These are phyloP conservation scores for Triangularia setosa DNA, from an alignment of 2,329 filamentous ascomycete species.

Conservation along the genomic window DNA sequence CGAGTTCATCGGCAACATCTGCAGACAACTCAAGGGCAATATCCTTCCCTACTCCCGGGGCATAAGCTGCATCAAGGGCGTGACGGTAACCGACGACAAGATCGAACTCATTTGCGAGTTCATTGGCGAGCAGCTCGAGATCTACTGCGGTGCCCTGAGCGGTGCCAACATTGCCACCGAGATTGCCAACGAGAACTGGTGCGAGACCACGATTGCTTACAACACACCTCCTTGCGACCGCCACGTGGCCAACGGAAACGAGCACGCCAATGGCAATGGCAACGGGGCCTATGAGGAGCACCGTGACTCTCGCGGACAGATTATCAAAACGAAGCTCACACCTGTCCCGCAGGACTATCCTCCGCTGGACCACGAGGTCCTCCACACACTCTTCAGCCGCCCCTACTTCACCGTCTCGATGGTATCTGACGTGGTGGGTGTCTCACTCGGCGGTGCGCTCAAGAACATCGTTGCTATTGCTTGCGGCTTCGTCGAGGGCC, in stretches of 20 bases:
- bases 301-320: slow-evolving; percentile 64
- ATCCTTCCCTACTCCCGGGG: slow-evolving; percentile 89
- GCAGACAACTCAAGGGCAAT: slow-evolving; percentile 78
- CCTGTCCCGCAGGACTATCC: slow-evolving; percentile 79
- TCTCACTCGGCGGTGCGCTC: slow-evolving; percentile 87
- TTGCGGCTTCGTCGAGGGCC: slow-evolving; percentile 89
- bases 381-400: slow-evolving; percentile 86
- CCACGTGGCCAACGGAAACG: slow-evolving; percentile 63
- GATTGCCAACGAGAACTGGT: slow-evolving; percentile 93
- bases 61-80: slow-evolving; percentile 97
- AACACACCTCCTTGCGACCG: slow-evolving; percentile 80
- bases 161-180: slow-evolving; percentile 96
- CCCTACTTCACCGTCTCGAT: slow-evolving; percentile 97
- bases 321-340: slow-evolving; percentile 66
- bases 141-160: slow-evolving; percentile 93
- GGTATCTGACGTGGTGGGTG: slow-evolving; percentile 91
- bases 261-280: slow-evolving; percentile 39
- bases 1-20: slow-evolving; percentile 88
- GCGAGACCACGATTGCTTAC: slow-evolving; percentile 94
- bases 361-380: slow-evolving; percentile 76
- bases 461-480: slow-evolving; percentile 97
- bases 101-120: slow-evolving; percentile 91
- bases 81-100: slow-evolving; percentile 82
- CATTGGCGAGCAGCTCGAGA: slow-evolving; percentile 85
- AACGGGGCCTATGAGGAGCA: slow-evolving; percentile 45